Conservation (phyloP, 1,139 yeast genomes). For the Nakaseomyces kungkrabaensis region DNA sequence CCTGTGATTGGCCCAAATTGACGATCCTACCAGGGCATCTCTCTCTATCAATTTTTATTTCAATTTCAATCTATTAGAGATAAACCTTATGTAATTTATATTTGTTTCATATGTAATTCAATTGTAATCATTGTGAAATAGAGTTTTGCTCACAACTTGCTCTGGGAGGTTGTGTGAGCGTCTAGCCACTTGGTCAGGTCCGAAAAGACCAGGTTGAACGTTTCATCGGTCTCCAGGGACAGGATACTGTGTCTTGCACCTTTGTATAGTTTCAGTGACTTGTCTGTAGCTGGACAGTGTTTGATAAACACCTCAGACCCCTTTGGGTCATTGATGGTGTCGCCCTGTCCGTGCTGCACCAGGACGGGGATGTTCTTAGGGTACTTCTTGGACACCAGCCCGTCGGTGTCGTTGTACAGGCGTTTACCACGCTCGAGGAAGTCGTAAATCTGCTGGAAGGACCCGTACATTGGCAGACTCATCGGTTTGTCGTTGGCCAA, state of each 20-base stretch:
- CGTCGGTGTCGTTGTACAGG: slow-evolving; percentile 20
- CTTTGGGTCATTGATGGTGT: slow-evolving; percentile 45
- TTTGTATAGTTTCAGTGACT: slow-evolving; percentile 30
- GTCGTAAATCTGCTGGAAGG: slow-evolving; percentile 49
- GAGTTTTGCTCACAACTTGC: not conserved
- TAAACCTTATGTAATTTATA: too few relatives aligned
- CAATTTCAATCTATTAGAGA: too few relatives aligned
- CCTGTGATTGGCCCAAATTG: too few relatives aligned
- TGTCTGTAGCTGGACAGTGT: slow-evolving; percentile 26
- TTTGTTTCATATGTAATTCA: not conserved
- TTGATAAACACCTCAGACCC: slow-evolving; percentile 42
- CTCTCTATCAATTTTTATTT: too few relatives aligned
- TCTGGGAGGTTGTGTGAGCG: not conserved
- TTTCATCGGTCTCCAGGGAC: slow-evolving; percentile 24
- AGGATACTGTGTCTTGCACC: slow-evolving; percentile 31
- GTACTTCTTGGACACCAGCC: slow-evolving; percentile 37
- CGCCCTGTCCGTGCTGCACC: slow-evolving; percentile 45
- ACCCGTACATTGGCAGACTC: slow-evolving; percentile 36
- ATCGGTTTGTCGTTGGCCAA: slow-evolving; percentile 37
- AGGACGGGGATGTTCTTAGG: slow-evolving; percentile 39
- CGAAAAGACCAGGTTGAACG: slow-evolving; percentile 14
- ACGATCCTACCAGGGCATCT: too few relatives aligned
- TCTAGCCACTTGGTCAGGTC: slow-evolving; percentile 22
- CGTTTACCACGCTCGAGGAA: slow-evolving; percentile 38
- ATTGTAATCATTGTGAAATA: not conserved